A percentile compares a stretch with the other conserved stretches of the same genome.
Conservation (phyloP, 1,139 yeast species). For the Geotrichum histeridarum region DNA sequence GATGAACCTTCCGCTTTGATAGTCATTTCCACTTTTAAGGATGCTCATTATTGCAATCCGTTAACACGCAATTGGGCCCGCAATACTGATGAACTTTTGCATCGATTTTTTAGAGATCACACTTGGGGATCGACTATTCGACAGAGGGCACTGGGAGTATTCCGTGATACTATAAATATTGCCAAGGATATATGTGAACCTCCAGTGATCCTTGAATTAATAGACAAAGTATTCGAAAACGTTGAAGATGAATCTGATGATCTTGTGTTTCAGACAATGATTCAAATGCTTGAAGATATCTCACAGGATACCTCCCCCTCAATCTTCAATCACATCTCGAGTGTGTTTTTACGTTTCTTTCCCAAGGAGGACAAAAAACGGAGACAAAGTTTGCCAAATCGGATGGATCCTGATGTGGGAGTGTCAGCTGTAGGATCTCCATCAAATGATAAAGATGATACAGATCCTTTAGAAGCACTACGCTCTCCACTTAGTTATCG, state of each 20-base stretch:
- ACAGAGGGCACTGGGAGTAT: constrained; percentile 41
- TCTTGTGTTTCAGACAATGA: constrained; percentile 38
- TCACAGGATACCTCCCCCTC: constrained; percentile 4
- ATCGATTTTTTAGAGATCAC: constrained; percentile 43
- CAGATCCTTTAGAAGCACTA: neutral
- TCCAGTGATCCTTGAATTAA: constrained; percentile 23
- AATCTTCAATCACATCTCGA: constrained; percentile 3
- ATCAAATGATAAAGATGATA: neutral
- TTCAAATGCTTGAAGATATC: constrained; percentile 28
- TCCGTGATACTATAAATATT: constrained; percentile 41
- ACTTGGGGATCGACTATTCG: constrained; percentile 39
- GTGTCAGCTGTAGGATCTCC: neutral
- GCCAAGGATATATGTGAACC: constrained; percentile 25
- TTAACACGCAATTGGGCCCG: constrained; percentile 51
- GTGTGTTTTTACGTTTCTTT: neutral
- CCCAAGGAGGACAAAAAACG: neutral
- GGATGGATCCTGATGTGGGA: too few relatives aligned
- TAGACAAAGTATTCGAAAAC: constrained; percentile 22
- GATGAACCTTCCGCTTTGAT: constrained; percentile 41
- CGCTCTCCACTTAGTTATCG: neutral
- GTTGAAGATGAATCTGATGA: constrained; percentile 32
- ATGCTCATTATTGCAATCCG: constrained; percentile 52
- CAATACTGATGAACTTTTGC: constrained; percentile 45
- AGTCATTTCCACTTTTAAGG: constrained; percentile 46
- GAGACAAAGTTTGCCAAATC: too few relatives aligned